Base-by-base conservation (phyloP, 2,329 filamentous ascomycete genomes). In the Ophidiomyces ophidiicola region DNA sequence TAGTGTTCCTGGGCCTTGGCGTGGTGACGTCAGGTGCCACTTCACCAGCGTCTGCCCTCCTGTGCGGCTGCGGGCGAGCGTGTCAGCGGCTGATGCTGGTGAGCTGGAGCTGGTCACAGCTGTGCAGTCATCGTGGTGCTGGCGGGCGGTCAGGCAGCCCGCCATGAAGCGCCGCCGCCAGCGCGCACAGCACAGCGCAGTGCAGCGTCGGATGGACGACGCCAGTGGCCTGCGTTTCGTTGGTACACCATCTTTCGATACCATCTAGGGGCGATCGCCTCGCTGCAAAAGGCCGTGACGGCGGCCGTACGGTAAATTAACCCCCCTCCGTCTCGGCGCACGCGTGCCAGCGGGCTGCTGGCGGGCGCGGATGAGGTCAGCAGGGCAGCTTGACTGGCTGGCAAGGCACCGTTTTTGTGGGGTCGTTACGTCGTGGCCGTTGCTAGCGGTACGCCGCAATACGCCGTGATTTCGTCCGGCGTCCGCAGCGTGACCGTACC, bases 1-100 rank as follows among this genome's bases (percentile, higher is more conserved):
- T 33, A 41, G 38, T 19, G 38, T 41, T 34, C 38, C 38, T 41
- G 38, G 32, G 38, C 7, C 38, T 41, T 41, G 38, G 38, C 38
- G 12, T 12, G 7, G 36, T 41, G 38, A 41, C 38, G 38, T 41
- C 31, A 36, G 10, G 25, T 35, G 24, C 38, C 38, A 41, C 38
- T 32, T 39, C 20, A 33, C 15, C 11, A 33, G 20, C 14, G 12
- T 19, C 25, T n/a, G 25, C 25, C 25, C 14, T 28, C 14, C 14
- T 10, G 25, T 10, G 6, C 6, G 6, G 29, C 7, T 14, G 10
- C 4, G 29, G 15, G 28, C 7, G 28, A 12, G 28, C 15, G 14
- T 12, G 7, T 10, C 12, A 12, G 28, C 6, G 11, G 6, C 11
- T 25, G 6, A 28, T 12, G 25, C 14, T 12, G 25, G 14, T 12